phyloP scores from a whole-genome alignment of 2,329 filamentous ascomycete species.

The Arthrobotrys sphaeroides region DNA sequence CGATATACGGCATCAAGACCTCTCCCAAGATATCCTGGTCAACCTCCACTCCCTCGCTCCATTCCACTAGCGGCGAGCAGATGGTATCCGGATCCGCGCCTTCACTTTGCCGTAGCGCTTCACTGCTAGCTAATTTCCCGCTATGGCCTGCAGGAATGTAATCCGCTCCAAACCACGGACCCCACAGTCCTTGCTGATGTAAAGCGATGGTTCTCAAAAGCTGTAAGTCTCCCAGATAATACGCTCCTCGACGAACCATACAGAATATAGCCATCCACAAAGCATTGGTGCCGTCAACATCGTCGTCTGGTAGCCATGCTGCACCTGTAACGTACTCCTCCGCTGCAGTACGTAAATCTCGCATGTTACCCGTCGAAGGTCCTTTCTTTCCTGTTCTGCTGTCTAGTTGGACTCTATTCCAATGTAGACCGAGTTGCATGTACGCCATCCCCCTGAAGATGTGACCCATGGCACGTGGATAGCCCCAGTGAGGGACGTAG shows the following conservation, averaged over 20 bases:
- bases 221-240: slow-evolving; percentile 56
- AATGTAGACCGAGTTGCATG: slow-evolving; percentile 54
- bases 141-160: slow-evolving; percentile 52
- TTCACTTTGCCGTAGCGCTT: slow-evolving; percentile 54
- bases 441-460: slow-evolving; percentile 56
- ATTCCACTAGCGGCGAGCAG: slow-evolving; percentile 55
- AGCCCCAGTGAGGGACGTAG: slow-evolving; percentile 56
- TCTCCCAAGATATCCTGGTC: slow-evolving; percentile 64
- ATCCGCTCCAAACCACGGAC: slow-evolving; percentile 46
- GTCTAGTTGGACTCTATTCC: slow-evolving; percentile 51
- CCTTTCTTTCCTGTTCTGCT: slow-evolving; percentile 35
- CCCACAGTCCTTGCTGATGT: slow-evolving; percentile 50
- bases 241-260: slow-evolving; percentile 56
- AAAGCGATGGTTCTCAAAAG: slow-evolving; percentile 55
- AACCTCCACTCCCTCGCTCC: slow-evolving; percentile 49
- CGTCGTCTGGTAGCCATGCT: slow-evolving; percentile 56
- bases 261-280: slow-evolving; percentile 56
- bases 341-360: slow-evolving; percentile 52
- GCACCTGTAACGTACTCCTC: slow-evolving; percentile 54
- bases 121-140: slow-evolving; percentile 52
- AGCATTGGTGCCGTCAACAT: slow-evolving; percentile 51
- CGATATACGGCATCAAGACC: slow-evolving; percentile 60
- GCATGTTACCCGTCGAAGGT: slow-evolving; percentile 40
- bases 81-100: slow-evolving; percentile 53
- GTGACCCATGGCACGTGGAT: slow-evolving; percentile 55